These are phyloP conservation scores for Coniferiporia sulphurascens DNA, from an alignment of 1,284 basidiomycete species.

Conservation along the genomic window DNA sequence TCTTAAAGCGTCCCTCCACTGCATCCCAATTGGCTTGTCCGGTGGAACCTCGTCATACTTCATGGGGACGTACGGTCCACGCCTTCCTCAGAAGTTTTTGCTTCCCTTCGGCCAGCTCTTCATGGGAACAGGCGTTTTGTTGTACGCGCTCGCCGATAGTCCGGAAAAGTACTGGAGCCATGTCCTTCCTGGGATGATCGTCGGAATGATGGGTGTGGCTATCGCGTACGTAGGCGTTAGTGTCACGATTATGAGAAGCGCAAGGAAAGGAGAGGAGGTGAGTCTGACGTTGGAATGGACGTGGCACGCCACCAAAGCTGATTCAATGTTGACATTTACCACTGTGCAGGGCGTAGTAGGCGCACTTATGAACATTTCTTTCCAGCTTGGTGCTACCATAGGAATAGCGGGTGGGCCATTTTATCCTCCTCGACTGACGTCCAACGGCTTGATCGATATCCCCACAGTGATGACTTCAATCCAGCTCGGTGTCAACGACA, in stretches of 20 bases:
- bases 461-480: constrained; percentile 15
- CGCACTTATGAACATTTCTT: constrained; percentile 19
- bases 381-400: constrained; percentile 19
- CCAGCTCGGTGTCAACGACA: constrained; percentile 12
- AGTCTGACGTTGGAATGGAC: not conserved
- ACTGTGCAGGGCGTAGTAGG: constrained; percentile 15
- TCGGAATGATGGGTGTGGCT: constrained; percentile 14
- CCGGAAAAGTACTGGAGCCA: constrained; percentile 19
- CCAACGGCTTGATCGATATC: not conserved
- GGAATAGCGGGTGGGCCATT: constrained; percentile 16
- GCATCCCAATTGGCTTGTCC: constrained; percentile 12
- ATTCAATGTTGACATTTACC: no score
- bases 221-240: constrained; percentile 15
- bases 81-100: constrained; percentile 3
- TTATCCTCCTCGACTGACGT: not conserved
- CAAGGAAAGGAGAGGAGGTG: constrained; percentile 18
- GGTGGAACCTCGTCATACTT: constrained; percentile 11
- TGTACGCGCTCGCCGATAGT: constrained; percentile 15
- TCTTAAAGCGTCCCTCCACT: constrained; percentile 10
- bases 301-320: no score
- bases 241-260: constrained; percentile 16
- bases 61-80: constrained; percentile 3
- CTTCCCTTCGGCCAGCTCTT: constrained; percentile 8
- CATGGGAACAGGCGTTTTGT: constrained; percentile 7
- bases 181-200: constrained; percentile 18